These are phyloP conservation scores for Microthlaspi erraticum DNA, from an alignment of 345 rosid genomes.

Conservation along the genomic window DNA sequence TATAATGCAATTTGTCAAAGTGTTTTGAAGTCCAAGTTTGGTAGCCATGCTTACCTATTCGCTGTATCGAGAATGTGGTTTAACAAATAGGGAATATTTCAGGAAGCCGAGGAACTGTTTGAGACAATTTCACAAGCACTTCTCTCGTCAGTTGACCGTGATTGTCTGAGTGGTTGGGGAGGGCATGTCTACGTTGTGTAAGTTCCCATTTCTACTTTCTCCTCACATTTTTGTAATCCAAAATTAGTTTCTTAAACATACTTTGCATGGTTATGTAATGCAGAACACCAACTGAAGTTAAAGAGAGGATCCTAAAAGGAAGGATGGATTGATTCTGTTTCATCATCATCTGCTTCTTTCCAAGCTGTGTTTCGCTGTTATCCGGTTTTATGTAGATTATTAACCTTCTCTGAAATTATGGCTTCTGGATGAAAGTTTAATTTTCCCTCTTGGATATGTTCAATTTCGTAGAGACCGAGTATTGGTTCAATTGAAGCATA, in stretches of 20 bases:
- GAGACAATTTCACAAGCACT: constrained; percentile 93
- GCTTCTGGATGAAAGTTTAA: constrained; percentile 26
- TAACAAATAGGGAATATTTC: constrained; percentile 28
- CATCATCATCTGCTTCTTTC: constrained; percentile 16
- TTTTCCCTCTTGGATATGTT: constrained; percentile 29
- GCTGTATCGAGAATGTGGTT: constrained; percentile 1
- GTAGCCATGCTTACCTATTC: neutral
- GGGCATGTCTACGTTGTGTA: constrained; percentile 97
- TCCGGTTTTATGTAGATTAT: constrained; percentile 31
- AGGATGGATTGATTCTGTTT: constrained; percentile 76
- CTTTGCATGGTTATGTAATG: constrained; percentile 23
- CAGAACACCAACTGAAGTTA: constrained; percentile 90
- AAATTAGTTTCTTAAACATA: neutral
- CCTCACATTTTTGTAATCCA: neutral
- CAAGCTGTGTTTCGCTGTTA: constrained; percentile 24
- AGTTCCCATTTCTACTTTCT: constrained; percentile 42
- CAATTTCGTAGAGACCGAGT: constrained; percentile 23
- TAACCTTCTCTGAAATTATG: constrained; percentile 18
- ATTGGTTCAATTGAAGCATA: too few relatives aligned
- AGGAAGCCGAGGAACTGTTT: constrained; percentile 90
- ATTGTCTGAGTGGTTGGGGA: constrained; percentile 99
- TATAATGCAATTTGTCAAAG: neutral
- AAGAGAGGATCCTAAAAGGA: constrained; percentile 89
- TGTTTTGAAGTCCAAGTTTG: neutral
- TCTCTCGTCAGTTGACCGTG: constrained; percentile 88